Base-by-base conservation (phyloP, 2,329 filamentous ascomycete species). In the Bipolaris sorokiniana region DNA sequence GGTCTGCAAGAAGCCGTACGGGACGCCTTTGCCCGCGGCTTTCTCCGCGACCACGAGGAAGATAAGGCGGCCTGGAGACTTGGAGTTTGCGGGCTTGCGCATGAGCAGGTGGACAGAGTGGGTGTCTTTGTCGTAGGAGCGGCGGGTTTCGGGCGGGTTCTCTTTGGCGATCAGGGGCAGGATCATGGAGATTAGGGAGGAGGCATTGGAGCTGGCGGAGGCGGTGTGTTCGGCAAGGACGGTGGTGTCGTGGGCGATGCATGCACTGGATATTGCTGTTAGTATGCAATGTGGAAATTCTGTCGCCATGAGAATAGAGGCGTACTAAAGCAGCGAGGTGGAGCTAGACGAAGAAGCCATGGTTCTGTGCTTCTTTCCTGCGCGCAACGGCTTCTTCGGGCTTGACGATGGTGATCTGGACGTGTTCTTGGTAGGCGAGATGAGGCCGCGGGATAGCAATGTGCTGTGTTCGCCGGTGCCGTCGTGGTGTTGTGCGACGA, bases 41-140 rank as follows among this genome's bases (percentile, higher is more conserved):
- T 88, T 85, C 66, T 92, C 90, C 48, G 93, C 90, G 61, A 99
- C 88, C 57, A 97, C 92, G 48, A 99, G 86, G 79, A 95, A 99
- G 45, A 92, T 97, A 37, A 99, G 85, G 1, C 92, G 91, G 51
- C 91, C 91, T 48, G 92, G 88, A 0, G 92, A 88, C 74, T 95
- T 90, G 71, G n/a, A n/a, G n/a, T n/a, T n/a, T n/a, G 93, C 86
- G 73, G 98, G 90, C 83, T 96, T 97, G 84, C 99, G 94, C 77
- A 98, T 95, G 82, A 92, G 77, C 96, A 88, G 58, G 88, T 83
- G 79, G 92, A 90, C 78, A 97, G 92, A 37, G 91, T 96, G 81
- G 96, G 97, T 52, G 94, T 98, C 65, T n/a, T n/a, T n/a, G n/a
- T n/a, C n/a, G n/a, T n/a, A n/a, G n/a, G n/a, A n/a, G n/a, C n/a